phyloP scores from a whole-genome alignment of 2,329 filamentous ascomycete genomes.

The Arthrobotrys musiformis region DNA sequence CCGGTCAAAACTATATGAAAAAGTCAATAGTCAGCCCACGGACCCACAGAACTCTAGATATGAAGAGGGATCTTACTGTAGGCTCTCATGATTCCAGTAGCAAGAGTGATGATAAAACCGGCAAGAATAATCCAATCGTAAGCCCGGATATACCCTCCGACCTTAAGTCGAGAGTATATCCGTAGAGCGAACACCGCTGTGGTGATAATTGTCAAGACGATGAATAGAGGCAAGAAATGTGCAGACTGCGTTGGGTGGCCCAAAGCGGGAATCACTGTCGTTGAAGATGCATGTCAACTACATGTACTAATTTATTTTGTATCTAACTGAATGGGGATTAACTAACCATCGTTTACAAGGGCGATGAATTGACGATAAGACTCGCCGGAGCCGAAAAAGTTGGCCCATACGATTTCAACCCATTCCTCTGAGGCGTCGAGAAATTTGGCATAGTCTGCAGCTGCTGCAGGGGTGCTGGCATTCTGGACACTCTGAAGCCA shows the following conservation, averaged over 20 bases:
- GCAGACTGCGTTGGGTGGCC: slow-evolving; percentile 13
- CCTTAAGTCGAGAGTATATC: neutral
- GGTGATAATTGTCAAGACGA: slow-evolving; percentile 2
- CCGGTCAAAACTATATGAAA: neutral
- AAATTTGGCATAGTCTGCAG: neutral
- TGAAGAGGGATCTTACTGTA: neutral
- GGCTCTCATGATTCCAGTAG: slow-evolving; percentile 4
- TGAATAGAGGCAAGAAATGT: slow-evolving; percentile 8
- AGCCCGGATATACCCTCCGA: slow-evolving; percentile 11
- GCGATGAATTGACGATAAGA: neutral
- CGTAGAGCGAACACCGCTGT: neutral
- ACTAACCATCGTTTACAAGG: slow-evolving; percentile 7
- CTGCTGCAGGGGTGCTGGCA: neutral
- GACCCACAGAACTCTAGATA: neutral
- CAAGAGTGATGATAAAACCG: slow-evolving; percentile 8
- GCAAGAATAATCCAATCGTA: slow-evolving; percentile 24
- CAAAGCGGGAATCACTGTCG: neutral
- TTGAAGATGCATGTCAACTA: no score
- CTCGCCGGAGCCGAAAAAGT: slow-evolving; percentile 13
- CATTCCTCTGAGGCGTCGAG: neutral
- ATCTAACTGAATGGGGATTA: neutral
- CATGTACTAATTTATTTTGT: no score
- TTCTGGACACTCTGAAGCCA: slow-evolving; percentile 11
- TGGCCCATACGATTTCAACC: slow-evolving; percentile 7
- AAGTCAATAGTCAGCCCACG: neutral